Percentiles rank a stretch among this genome's conserved stretches.
Conservation (phyloP, 75 land plant genomes). For the Cupressus sempervirens region DNA sequence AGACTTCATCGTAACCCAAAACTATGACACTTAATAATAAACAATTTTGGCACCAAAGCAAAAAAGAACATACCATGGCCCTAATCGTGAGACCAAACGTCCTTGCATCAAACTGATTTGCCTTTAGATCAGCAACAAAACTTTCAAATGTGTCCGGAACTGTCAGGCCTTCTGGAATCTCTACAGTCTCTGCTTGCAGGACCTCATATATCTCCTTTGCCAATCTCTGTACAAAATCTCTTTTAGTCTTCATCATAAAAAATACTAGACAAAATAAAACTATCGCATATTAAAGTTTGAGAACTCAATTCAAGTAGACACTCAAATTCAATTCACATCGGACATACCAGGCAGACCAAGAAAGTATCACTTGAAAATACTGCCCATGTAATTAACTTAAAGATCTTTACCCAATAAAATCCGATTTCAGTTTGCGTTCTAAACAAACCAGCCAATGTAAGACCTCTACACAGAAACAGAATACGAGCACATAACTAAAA, state of each 20-base stretch:
- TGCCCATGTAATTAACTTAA: background rate
- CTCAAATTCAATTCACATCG: background rate
- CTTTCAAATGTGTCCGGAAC: slow-evolving; percentile 2
- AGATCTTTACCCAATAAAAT: background rate
- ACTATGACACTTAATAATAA: background rate
- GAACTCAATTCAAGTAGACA: background rate
- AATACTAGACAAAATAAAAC: background rate
- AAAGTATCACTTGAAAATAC: background rate
- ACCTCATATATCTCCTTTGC: slow-evolving; percentile 67
- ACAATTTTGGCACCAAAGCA: background rate
- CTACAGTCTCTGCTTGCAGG: slow-evolving; percentile 57
- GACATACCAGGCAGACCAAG: background rate
- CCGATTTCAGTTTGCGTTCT: background rate
- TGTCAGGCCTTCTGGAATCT: background rate
- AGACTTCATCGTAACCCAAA: background rate
- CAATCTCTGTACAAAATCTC: background rate
- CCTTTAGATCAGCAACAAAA: slow-evolving; percentile 11
- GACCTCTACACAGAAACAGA: background rate
- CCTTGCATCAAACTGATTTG: slow-evolving; percentile 5
- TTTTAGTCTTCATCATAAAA: background rate
- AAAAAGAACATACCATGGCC: slow-evolving; percentile 8
- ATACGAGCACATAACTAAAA: background rate
- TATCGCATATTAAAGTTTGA: background rate
- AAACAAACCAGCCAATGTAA: background rate
- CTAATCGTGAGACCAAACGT: slow-evolving; percentile 6